Evolutionary conservation across 805 yeast species (phyloP).

Genomic region (Candida xyloterini): DNA sequence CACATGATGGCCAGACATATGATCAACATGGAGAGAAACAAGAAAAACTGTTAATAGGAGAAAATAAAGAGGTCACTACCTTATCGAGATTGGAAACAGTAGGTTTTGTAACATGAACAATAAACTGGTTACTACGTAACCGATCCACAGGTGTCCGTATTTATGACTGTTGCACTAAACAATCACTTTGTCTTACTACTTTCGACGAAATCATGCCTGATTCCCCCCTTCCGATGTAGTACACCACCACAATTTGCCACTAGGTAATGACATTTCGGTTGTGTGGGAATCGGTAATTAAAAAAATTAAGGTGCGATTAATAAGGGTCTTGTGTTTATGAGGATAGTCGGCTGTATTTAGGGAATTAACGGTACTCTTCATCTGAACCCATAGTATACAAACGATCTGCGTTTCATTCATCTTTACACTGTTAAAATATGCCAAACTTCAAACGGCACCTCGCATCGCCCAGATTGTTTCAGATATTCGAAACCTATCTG

Average conservation of each 20-base stretch:
- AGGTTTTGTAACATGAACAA: not conserved
- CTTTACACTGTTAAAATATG: not conserved
- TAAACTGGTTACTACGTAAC: too few species aligned
- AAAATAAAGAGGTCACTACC: not conserved
- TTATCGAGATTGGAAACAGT: not conserved
- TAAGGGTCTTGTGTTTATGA: too few species aligned
- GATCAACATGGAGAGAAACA: slow-evolving; percentile 30
- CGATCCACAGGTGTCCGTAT: too few species aligned
- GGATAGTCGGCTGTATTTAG: not conserved
- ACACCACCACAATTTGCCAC: too few species aligned
- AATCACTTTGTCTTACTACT: too few species aligned
- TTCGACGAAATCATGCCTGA: too few species aligned
- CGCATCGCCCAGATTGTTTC: slow-evolving; percentile 9
- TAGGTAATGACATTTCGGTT: too few species aligned
- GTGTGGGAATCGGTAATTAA: too few species aligned
- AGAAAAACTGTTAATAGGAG: slow-evolving; percentile 11
- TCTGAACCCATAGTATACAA: not conserved
- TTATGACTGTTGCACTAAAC: too few species aligned
- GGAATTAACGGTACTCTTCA: too few species aligned
- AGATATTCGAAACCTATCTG: slow-evolving; percentile 7
- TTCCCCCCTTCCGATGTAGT: too few species aligned
- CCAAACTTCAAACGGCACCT: not conserved
- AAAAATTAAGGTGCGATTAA: too few species aligned
- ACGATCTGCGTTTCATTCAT: not conserved
- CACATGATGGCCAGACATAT: slow-evolving; percentile 41